Evolutionary conservation across 768 basidiomycete genomes (phyloP).

Genomic region (Clitopilus hobsonii): DNA sequence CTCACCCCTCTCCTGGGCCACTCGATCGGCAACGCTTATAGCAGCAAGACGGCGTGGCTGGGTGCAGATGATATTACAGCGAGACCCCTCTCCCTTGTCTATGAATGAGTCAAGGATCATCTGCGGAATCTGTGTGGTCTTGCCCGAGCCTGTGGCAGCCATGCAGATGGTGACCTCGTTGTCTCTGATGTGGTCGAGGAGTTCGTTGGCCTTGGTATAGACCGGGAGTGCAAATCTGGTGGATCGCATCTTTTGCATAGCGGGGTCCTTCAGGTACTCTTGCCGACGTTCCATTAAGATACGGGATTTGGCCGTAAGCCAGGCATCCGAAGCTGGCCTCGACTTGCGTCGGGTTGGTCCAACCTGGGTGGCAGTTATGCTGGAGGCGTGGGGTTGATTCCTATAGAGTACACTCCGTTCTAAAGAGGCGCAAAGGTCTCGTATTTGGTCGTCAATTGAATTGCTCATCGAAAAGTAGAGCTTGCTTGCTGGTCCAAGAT

Average conservation of each 20-base stretch:
- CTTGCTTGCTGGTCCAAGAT: slow-evolving; percentile 67
- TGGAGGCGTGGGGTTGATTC: slow-evolving; percentile 45
- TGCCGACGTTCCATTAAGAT: slow-evolving; percentile 49
- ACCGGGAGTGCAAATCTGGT: slow-evolving; percentile 73
- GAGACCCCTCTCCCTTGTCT: slow-evolving; percentile 69
- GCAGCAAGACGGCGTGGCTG: slow-evolving; percentile 92
- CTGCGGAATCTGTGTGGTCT: slow-evolving; percentile 94
- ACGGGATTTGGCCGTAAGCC: slow-evolving; percentile 49
- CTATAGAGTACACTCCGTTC: slow-evolving; percentile 58
- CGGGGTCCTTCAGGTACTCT: slow-evolving; percentile 56
- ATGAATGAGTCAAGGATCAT: slow-evolving; percentile 85
- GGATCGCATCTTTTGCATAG: slow-evolving; percentile 59
- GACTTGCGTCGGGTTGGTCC: slow-evolving; percentile 3
- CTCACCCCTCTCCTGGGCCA: slow-evolving; percentile 85
- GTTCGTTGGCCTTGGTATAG: slow-evolving; percentile 56
- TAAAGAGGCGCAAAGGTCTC: slow-evolving; percentile 66
- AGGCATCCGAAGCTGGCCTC: slow-evolving; percentile 19
- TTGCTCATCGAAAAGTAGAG: slow-evolving; percentile 64
- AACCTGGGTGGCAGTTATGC: background rate
- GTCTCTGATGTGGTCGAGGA: slow-evolving; percentile 62
- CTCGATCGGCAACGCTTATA: slow-evolving; percentile 86
- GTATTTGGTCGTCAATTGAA: slow-evolving; percentile 61
- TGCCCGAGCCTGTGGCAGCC: slow-evolving; percentile 89
- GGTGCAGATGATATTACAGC: slow-evolving; percentile 89
- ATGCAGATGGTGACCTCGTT: slow-evolving; percentile 88